Percentiles rank a stretch among this genome's conserved stretches.
phyloP scores from a whole-genome alignment of 202 grass and related monocot species.

The Panicum virgatum region DNA sequence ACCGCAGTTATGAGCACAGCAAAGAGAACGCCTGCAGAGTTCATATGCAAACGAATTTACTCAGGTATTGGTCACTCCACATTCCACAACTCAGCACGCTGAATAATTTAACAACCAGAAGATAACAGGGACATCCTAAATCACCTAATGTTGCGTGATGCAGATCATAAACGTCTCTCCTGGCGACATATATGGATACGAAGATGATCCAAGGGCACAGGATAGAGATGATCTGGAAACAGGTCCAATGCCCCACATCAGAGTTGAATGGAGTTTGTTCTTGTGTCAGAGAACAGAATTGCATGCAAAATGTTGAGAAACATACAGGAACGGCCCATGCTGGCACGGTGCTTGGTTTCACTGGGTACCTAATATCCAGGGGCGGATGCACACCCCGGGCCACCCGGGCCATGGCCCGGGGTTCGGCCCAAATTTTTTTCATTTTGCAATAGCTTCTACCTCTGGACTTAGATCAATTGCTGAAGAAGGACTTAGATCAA shows the following conservation, averaged over 20 bases:
- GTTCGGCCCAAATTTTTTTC: too few species aligned
- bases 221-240: constrained; percentile 65
- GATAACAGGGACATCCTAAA: too few species aligned
- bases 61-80: background rate
- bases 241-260: constrained; percentile 11
- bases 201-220: constrained; percentile 53
- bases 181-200: constrained; percentile 48
- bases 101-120: background rate
- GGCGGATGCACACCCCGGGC: too few species aligned
- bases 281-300: background rate
- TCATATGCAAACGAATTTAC: background rate
- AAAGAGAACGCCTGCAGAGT: constrained; percentile 56
- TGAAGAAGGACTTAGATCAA: too few species aligned
- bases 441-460: too few species aligned
- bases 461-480: too few species aligned
- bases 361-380: constrained; percentile 80
- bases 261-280: background rate
- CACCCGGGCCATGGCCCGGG: too few species aligned
- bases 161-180: constrained; percentile 80
- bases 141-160: constrained; percentile 75
- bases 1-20: constrained; percentile 73
- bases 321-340: constrained; percentile 72
- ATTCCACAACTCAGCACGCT: background rate
- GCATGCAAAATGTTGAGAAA: constrained; percentile 19
- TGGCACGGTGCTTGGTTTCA: constrained; percentile 69